Evolutionary conservation across 306 rosid genomes (phyloP), one percentile per base, ranked within the genome.

Genomic region (Cucurbita moschata): DNA sequence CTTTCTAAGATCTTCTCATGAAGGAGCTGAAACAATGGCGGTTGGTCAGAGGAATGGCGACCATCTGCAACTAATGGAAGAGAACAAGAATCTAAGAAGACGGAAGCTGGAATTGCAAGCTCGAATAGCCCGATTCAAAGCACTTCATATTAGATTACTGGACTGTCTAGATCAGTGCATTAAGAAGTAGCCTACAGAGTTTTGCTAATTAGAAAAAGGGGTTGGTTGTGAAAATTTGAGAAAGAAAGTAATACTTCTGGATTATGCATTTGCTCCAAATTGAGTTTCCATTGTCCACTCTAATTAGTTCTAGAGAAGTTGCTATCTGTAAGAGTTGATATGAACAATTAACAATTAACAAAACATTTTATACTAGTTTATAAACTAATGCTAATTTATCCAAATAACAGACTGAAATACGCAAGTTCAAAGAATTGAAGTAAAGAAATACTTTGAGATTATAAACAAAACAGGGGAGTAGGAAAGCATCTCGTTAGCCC

Each of bases 101-200:
- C 89, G 89, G 87, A 86, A 73, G 71, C 15, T 74, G 77, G 88
- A 92, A 54, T 79, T 92, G 18, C 81, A 89, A 80, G 78, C 80
- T 78, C 89, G 89, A 81, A 78, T 92, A 54, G 85, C 88, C 0
- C 90, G 89, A 52, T 89, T 88, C 82, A 89, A 88, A 76, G 74
- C 80, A 72, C 78, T 92, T 12, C 92, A 89, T 76, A 64, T 67
- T 49, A 89, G 85, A 81, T 73, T 92, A 75, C 77, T 85, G 69
- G 89, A 86, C 23, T 89, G 80, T 70, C 78, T 86, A 16, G 77
- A 88, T 72, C 86, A 80, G 7, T 81, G 44, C 75, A 78, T 79
- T 85, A 84, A 80, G 8, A 68, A 68, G 26, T 68, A 47, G 53
- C 57, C 21, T 47, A 5, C 1, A 56, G 49, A 78, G 30, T 74